These are phyloP conservation scores for Gaertneriomyces sp. DNA, from an alignment of 192 early-diverging fungal species.

Conservation along the genomic window DNA sequence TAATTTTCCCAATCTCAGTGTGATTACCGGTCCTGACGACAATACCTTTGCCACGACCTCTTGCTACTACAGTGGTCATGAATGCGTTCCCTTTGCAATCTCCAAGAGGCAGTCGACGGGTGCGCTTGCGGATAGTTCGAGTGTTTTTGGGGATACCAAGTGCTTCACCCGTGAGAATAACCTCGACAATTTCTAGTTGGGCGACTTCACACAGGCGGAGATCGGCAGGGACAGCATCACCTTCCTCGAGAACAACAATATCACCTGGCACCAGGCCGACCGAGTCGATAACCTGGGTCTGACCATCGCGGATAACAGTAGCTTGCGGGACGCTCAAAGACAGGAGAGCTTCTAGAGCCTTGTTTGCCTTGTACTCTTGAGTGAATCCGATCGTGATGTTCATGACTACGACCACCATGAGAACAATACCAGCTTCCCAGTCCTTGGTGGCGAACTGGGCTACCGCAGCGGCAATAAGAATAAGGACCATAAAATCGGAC, in stretches of 20 bases:
- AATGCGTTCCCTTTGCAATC: constrained; percentile 97
- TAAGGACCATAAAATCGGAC: constrained; percentile 92
- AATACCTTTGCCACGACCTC: constrained; percentile 87
- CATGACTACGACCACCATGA: constrained; percentile 74
- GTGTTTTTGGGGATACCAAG: constrained; percentile 74
- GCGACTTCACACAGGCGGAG: constrained; percentile 76
- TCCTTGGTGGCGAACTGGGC: constrained; percentile 47
- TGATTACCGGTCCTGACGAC: constrained; percentile 82
- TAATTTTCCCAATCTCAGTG: constrained; percentile 96
- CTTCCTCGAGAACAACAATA: constrained; percentile 85
- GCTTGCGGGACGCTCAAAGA: constrained; percentile 81
- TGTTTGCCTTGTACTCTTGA: constrained; percentile 90
- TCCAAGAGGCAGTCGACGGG: constrained; percentile 70
- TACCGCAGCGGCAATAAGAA: constrained; percentile 76
- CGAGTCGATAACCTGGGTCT: constrained; percentile 68
- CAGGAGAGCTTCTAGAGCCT: constrained; percentile 89
- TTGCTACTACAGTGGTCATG: constrained; percentile 89
- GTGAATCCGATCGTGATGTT: constrained; percentile 84
- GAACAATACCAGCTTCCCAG: constrained; percentile 52
- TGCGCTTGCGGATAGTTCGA: constrained; percentile 63
- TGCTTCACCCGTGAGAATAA: constrained; percentile 88
- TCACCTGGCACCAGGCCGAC: constrained; percentile 85
- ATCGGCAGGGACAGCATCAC: constrained; percentile 92
- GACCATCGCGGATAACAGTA: constrained; percentile 80
- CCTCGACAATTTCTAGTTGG: constrained; percentile 90